These are phyloP conservation scores for Astragalus glycyphyllos DNA, from an alignment of 306 rosid genomes.

Conservation along the genomic window DNA sequence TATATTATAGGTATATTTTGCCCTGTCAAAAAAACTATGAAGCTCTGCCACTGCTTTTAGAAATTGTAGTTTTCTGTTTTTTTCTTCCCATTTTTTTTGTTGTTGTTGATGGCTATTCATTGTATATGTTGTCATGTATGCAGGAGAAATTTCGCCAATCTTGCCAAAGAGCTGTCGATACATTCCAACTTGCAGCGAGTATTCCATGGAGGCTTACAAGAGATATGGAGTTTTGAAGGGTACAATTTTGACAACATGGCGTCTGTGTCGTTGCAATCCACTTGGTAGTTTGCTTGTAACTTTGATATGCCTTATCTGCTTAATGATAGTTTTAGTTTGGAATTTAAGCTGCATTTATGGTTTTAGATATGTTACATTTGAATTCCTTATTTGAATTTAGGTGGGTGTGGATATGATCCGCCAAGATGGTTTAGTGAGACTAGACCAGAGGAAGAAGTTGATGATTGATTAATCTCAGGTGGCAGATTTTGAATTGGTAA, in stretches of 20 bases:
- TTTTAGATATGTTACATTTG: not conserved
- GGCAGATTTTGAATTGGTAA: conserved; percentile 16
- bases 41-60: no score
- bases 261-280: conserved; percentile 93
- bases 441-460: conserved; percentile 53
- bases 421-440: conserved; percentile 85
- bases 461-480: conserved; percentile 37
- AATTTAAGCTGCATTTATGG: conserved; percentile 1
- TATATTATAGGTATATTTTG: no score
- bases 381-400: conserved; percentile 38
- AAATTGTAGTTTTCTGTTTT: no score
- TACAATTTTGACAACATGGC: conserved; percentile 77
- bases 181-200: conserved; percentile 89
- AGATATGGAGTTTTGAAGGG: conserved; percentile 82
- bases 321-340: not conserved
- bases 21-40: no score
- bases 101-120: not conserved
- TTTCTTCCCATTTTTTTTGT: no score
- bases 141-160: conserved; percentile 93
- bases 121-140: conserved; percentile 7
- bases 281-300: conserved; percentile 59
- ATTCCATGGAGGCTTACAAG: conserved; percentile 96
- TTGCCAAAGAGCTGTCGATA: conserved; percentile 85
- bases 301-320: not conserved
- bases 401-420: conserved; percentile 92